A percentile compares a stretch with the other conserved stretches of the same genome.
phyloP scores from a whole-genome alignment of 2,329 filamentous ascomycete species.

The Colletotrichum aenigma region DNA sequence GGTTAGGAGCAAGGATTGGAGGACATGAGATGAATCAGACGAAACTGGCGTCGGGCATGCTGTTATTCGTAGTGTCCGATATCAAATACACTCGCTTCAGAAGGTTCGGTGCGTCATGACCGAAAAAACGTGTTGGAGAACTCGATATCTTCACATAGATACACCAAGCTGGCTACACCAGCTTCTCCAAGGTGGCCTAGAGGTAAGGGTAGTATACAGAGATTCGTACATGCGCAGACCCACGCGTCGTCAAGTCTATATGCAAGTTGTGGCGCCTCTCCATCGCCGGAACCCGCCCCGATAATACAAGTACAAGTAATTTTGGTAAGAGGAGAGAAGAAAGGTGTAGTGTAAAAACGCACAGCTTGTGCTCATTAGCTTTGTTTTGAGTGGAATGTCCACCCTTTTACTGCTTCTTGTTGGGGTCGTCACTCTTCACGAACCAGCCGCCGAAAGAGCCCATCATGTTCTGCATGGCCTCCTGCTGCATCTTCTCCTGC shows the following conservation, averaged over 20 bases:
- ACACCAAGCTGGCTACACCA: background rate
- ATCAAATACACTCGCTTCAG: background rate
- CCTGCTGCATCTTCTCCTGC: conserved; percentile 88
- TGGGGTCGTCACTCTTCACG: conserved; percentile 21
- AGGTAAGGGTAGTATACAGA: conserved; percentile 22
- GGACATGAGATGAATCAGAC: background rate
- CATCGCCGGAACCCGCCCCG: conserved; percentile 5
- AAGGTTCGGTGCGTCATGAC: background rate
- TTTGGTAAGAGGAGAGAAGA: conserved; percentile 12
- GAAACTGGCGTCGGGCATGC: background rate
- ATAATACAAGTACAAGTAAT: conserved; percentile 21
- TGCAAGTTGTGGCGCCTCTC: conserved; percentile 14
- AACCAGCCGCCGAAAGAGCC: conserved; percentile 70
- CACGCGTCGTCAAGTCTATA: conserved; percentile 21
- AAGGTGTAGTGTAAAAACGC: background rate
- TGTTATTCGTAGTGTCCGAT: background rate
- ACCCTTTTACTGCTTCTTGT: conserved; percentile 19
- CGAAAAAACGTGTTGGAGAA: background rate
- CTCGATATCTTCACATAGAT: background rate
- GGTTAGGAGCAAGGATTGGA: background rate
- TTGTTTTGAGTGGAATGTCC: background rate
- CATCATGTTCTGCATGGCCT: conserved; percentile 93
- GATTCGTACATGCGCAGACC: conserved; percentile 20
- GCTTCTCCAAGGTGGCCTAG: background rate
- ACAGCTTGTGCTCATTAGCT: conserved; percentile 9